Conservation (phyloP, 306 rosid genomes). For the Bauhinia variegata region DNA sequence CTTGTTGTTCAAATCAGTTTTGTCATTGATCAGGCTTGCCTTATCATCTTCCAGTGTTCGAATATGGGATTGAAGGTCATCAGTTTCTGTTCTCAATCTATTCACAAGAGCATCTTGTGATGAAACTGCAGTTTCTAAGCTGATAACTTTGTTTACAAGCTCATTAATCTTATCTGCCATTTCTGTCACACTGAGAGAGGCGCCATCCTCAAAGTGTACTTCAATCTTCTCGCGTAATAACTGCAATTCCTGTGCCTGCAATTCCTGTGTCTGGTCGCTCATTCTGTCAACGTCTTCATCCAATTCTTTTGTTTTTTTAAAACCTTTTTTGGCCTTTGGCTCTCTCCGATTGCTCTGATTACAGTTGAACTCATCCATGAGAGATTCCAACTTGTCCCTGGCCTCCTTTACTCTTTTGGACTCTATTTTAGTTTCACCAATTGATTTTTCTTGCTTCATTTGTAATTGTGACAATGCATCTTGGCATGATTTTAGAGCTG, state of each 20-base stretch:
- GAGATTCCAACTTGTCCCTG: slow-evolving; percentile 55
- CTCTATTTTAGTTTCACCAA: slow-evolving; percentile 65
- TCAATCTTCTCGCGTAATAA: slow-evolving; percentile 51
- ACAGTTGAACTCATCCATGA: slow-evolving; percentile 53
- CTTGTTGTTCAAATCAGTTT: slow-evolving; percentile 49
- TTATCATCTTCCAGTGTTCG: slow-evolving; percentile 68
- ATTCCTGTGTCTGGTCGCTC: slow-evolving; percentile 47
- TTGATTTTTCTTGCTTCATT: slow-evolving; percentile 63
- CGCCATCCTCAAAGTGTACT: slow-evolving; percentile 53
- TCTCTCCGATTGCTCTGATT: slow-evolving; percentile 35
- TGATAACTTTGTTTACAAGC: slow-evolving; percentile 77
- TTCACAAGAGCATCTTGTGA: slow-evolving; percentile 73
- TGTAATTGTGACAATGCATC: slow-evolving; percentile 64
- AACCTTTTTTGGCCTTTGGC: slow-evolving; percentile 33
- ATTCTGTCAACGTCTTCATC: slow-evolving; percentile 34
- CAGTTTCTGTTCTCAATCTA: slow-evolving; percentile 65
- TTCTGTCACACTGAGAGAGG: slow-evolving; percentile 64
- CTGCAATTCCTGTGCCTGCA: slow-evolving; percentile 56
- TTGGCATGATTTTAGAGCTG: slow-evolving; percentile 84
- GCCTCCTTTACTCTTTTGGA: slow-evolving; percentile 57
- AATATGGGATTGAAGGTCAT: slow-evolving; percentile 70
- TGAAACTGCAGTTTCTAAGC: slow-evolving; percentile 76
- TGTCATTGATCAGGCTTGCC: slow-evolving; percentile 52
- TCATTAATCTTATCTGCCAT: slow-evolving; percentile 87
- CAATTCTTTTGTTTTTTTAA: slow-evolving; percentile 23